Percentiles rank a stretch among this genome's conserved stretches.
phyloP scores from a whole-genome alignment of 306 rosid species.

The Cajanus cajan region DNA sequence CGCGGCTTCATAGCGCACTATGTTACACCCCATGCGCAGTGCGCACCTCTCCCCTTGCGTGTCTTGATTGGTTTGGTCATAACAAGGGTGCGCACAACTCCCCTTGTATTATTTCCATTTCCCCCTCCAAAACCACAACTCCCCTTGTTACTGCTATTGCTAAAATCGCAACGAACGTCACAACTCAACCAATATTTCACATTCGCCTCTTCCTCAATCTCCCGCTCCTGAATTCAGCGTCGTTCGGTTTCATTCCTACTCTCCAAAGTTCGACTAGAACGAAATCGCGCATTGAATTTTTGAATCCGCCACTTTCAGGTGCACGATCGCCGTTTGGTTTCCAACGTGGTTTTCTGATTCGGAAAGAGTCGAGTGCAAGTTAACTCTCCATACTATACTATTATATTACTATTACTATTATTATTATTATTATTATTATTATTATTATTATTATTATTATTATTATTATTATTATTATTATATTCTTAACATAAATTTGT shows the following conservation, averaged over 20 bases:
- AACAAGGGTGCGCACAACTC: background rate
- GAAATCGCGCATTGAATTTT: constrained; percentile 2
- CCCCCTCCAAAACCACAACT: background rate
- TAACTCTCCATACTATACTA: background rate
- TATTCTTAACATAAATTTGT: too few species aligned
- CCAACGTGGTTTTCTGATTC: background rate
- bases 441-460: too few species aligned
- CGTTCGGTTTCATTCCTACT: background rate
- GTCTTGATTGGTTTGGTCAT: background rate
- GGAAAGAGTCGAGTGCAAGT: background rate
- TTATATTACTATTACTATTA: too few species aligned
- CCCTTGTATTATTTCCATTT: background rate
- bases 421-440: too few species aligned
- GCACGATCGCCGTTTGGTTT: background rate
- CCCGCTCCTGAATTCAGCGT: background rate
- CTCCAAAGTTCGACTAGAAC: too few species aligned
- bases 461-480: too few species aligned
- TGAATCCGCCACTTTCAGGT: background rate
- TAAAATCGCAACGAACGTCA: constrained; percentile 17
- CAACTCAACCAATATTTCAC: background rate
- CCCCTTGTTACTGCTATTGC: constrained; percentile 1
- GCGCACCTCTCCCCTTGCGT: constrained; percentile 24
- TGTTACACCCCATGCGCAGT: background rate
- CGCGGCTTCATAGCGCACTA: background rate
- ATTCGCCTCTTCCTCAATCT: background rate